A percentile compares a stretch with the other conserved stretches of the same genome.
Evolutionary conservation across 805 yeast species (phyloP).

Genomic region (Nakazawaea ambrosiae): DNA sequence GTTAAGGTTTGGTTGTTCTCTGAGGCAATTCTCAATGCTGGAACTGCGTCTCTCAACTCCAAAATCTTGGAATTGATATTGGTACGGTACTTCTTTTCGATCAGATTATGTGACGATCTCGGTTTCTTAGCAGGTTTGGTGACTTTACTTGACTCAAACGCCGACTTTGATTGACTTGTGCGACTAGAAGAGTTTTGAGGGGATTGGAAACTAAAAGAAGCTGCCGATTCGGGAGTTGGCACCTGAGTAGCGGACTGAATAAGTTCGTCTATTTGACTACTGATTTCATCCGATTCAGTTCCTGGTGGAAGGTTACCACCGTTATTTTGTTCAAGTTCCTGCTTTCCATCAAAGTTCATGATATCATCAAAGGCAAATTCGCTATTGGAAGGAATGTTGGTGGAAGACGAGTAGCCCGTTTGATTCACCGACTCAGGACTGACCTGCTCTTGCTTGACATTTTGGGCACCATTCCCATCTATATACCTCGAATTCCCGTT

Average conservation of each 20-base stretch:
- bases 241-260: slow-evolving; percentile 7
- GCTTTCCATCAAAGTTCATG: slow-evolving; percentile 4
- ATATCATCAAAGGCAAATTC: slow-evolving; percentile 3
- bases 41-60: slow-evolving; percentile 71
- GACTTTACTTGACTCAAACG: too few relatives aligned
- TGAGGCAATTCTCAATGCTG: slow-evolving; percentile 61
- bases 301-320: background rate
- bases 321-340: background rate
- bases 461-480: too few relatives aligned
- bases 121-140: slow-evolving; percentile 38
- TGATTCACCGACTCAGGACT: too few relatives aligned
- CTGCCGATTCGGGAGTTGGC: slow-evolving; percentile 5
- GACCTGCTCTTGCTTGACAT: too few relatives aligned
- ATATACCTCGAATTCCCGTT: background rate
- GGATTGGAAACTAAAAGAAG: background rate
- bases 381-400: background rate
- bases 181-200: background rate
- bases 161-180: background rate
- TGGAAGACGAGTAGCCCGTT: too few relatives aligned
- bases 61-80: slow-evolving; percentile 67
- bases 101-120: slow-evolving; percentile 67
- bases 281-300: slow-evolving; percentile 1
- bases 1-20: slow-evolving; percentile 30
- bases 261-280: slow-evolving; percentile 6
- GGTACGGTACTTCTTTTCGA: slow-evolving; percentile 75